Evolutionary conservation across 1,139 yeast species (phyloP), one percentile per base, ranked within the genome.

Genomic region (Kodamaea suecica): DNA sequence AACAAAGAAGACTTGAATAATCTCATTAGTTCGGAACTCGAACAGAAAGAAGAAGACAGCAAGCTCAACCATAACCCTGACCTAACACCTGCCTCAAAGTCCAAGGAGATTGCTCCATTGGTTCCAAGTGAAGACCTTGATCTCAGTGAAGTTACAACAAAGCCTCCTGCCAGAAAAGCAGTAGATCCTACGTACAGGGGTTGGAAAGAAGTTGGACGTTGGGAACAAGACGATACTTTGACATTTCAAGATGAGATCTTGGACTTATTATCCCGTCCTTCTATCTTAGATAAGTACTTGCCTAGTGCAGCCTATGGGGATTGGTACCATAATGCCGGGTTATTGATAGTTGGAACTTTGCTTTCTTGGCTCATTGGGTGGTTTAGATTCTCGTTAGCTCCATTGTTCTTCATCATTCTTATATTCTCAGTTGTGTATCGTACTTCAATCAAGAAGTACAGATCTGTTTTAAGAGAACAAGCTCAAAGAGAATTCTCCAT

Each of bases 151-250:
- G 62, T 61, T 35, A 59, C 52, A 21, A 50, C 59, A 5, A 66
- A 67, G 40, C 75, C 75, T 2, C 66, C 68, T 1, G 73, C 76
- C 24, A 69, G 92, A 54, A 58, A 65, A 31, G 59, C 80, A 1
- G 76, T 70, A 6, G 78, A 75, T 19, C 84, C 92, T 1, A 72
- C 88, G 1, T 80, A 73, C 52, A 71, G 87, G 38, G 97, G 97
- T 14, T 90, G 97, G 97, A 85, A 82, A 55, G 96, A 90, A 60
- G 90, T 85, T 32, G 92, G 95, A 11, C 85, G 88, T 16, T 90
- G 86, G 82, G 85, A 79, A 50, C 78, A 78, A 38, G 74, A 74
- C 23, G 88, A 82, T 53, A 65, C 64, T 1, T 65, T 86, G 44
- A 77, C 83, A 2, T 62, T 69, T 9, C 84, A 80, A 28, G 95